These are phyloP conservation scores for Lentithecium fluviatile DNA, from an alignment of 495 filamentous ascomycete genomes.

Conservation along the genomic window DNA sequence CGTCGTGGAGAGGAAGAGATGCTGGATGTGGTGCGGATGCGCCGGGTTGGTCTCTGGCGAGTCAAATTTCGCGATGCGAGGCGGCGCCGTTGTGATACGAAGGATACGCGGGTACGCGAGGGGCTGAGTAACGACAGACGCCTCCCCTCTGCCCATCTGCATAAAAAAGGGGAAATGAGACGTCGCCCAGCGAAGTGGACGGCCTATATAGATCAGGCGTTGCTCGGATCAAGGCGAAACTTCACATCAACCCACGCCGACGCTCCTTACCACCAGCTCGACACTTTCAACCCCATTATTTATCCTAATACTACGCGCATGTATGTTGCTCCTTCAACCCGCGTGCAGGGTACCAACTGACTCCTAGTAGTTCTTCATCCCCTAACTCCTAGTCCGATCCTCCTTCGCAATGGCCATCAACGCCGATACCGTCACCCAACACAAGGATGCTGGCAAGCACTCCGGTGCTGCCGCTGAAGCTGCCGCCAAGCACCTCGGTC, in stretches of 20 bases:
- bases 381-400: not conserved
- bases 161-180: not conserved
- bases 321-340: not conserved
- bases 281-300: not conserved
- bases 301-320: not conserved
- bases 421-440: slow-evolving; percentile 6
- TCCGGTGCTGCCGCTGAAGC: slow-evolving; percentile 13
- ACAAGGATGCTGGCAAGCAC: slow-evolving; percentile 24
- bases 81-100: not conserved
- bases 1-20: too few species aligned
- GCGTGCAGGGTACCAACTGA: not conserved
- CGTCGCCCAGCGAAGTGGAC: not conserved
- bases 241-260: not conserved
- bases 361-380: not conserved
- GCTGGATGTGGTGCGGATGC: too few species aligned
- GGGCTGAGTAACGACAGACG: not conserved
- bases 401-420: slow-evolving; percentile 14
- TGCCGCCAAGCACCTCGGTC: slow-evolving; percentile 3
- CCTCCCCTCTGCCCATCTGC: not conserved
- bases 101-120: not conserved
- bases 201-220: not conserved
- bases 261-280: not conserved
- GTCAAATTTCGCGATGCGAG: not conserved
- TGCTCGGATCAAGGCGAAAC: not conserved
- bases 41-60: too few species aligned